phyloP scores from a whole-genome alignment of 73 alveolate species.

The Durusdinium trenchii region DNA sequence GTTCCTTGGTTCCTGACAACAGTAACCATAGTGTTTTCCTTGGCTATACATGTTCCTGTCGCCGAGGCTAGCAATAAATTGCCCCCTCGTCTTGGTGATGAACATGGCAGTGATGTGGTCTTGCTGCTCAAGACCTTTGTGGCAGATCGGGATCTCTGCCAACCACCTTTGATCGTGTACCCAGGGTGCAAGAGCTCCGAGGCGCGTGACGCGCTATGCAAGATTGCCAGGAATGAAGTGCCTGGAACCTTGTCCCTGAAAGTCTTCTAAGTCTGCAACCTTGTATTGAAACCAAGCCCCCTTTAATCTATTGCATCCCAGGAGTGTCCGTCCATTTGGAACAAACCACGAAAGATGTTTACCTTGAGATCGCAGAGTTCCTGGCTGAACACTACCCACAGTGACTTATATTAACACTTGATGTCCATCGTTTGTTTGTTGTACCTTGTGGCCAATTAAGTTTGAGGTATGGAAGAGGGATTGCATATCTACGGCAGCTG shows the following conservation, averaged over 20 bases:
- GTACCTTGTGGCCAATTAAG: too few species aligned
- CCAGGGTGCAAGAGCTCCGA: neutral
- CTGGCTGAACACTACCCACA: neutral
- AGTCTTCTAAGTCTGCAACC: too few species aligned
- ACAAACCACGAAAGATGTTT: neutral
- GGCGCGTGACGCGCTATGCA: neutral
- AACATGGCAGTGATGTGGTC: neutral
- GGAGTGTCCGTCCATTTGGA: neutral
- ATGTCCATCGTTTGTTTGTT: too few species aligned
- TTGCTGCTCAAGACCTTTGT: slow-evolving; percentile 28
- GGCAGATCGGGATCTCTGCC: neutral
- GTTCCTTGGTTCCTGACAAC: too few species aligned
- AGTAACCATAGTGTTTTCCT: too few species aligned
- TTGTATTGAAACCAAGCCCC: too few species aligned
- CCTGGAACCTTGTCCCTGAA: neutral
- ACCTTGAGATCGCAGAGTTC: slow-evolving; percentile 15
- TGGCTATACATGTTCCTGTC: too few species aligned
- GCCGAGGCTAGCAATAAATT: neutral
- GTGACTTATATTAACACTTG: too few species aligned
- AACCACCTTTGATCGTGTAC: neutral
- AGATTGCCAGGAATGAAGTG: neutral
- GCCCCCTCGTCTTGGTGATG: neutral
- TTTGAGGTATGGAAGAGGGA: slow-evolving; percentile 23
- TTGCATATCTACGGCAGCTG: neutral
- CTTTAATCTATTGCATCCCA: neutral